phyloP scores from a whole-genome alignment of 805 yeast species.

The Nakazawaea ambrosiae region DNA sequence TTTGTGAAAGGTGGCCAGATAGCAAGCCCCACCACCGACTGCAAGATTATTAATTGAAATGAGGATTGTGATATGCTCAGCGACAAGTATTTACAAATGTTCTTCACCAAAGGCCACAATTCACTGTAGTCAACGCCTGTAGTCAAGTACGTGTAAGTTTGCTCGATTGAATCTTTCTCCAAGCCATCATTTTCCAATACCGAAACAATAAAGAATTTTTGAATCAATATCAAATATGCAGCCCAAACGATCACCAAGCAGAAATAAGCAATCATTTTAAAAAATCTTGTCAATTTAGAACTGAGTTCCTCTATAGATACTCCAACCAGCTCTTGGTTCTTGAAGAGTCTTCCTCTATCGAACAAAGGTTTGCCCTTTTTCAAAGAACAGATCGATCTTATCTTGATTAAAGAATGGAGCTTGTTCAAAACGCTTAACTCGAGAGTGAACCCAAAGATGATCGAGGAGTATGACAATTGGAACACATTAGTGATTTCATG shows the following conservation, averaged over 20 bases:
- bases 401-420: background rate
- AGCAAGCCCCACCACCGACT: too few relatives aligned
- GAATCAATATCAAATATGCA: background rate
- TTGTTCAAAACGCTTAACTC: background rate
- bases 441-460: constrained; percentile 3
- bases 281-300: too few relatives aligned
- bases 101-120: too few relatives aligned
- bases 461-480: constrained; percentile 1
- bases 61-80: too few relatives aligned
- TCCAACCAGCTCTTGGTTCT: too few relatives aligned
- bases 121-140: background rate
- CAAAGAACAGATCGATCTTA: background rate
- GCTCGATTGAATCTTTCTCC: too few relatives aligned
- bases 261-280: too few relatives aligned
- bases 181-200: background rate
- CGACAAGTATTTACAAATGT: too few relatives aligned
- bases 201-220: background rate
- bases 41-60: too few relatives aligned
- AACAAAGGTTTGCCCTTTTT: background rate
- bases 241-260: background rate
- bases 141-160: too few relatives aligned
- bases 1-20: too few relatives aligned
- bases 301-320: too few relatives aligned
- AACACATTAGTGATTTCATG: background rate
- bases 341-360: constrained; percentile 1